Evolutionary conservation across 805 yeast genomes (phyloP).

Genomic region (Sugiyamaella smithiae): DNA sequence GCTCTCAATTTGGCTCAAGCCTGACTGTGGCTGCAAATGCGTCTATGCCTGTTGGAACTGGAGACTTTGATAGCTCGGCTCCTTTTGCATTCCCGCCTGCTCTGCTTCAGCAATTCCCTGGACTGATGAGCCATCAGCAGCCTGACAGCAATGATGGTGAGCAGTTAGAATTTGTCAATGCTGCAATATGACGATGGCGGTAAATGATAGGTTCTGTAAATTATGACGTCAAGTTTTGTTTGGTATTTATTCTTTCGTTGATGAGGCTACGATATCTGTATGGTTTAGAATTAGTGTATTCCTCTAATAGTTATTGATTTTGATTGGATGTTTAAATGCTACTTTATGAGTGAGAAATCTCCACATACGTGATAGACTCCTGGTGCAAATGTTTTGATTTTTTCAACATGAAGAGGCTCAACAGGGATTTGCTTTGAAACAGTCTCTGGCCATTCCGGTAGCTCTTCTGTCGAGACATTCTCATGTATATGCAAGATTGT

Average conservation of each 20-base stretch:
- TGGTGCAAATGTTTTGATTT: slow-evolving; percentile 83
- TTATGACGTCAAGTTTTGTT: background rate
- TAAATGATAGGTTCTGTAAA: too few relatives aligned
- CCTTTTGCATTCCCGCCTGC: slow-evolving; percentile 20
- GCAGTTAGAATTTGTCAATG: too few relatives aligned
- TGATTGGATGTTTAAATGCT: too few relatives aligned
- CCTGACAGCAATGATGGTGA: slow-evolving; percentile 8
- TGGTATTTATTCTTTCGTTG: slow-evolving; percentile 4
- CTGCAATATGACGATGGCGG: too few relatives aligned
- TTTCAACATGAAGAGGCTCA: slow-evolving; percentile 47
- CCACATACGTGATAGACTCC: slow-evolving; percentile 76
- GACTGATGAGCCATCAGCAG: slow-evolving; percentile 14
- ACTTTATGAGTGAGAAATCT: slow-evolving; percentile 37
- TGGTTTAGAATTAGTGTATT: too few relatives aligned
- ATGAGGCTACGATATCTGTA: background rate
- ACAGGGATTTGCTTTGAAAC: slow-evolving; percentile 21
- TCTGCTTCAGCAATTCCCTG: slow-evolving; percentile 27
- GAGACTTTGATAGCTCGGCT: background rate
- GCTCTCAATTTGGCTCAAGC: too few relatives aligned
- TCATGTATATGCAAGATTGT: slow-evolving; percentile 64
- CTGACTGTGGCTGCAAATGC: background rate
- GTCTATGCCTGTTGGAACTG: background rate
- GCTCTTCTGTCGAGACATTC: slow-evolving; percentile 51
- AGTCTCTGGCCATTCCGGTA: slow-evolving; percentile 35
- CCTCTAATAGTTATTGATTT: too few relatives aligned